Percentiles rank a stretch among this genome's conserved stretches.
phyloP scores from a whole-genome alignment of 805 yeast genomes.

The Kuraishia hungarica region DNA sequence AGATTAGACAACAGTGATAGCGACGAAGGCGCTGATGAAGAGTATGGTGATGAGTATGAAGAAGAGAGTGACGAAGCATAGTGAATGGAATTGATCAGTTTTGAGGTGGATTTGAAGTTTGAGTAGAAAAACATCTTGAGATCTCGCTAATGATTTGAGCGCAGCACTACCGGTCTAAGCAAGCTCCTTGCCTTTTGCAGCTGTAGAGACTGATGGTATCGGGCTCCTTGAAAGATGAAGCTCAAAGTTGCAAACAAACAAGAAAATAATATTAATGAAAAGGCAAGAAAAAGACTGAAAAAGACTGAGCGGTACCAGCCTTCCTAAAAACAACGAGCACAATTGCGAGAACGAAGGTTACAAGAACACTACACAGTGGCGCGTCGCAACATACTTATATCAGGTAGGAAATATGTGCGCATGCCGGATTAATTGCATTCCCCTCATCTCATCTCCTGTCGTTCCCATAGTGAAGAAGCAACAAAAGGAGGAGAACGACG shows the following conservation, averaged over 20 bases:
- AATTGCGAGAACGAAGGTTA: background rate
- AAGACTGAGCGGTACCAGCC: no score
- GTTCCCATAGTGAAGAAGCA: background rate
- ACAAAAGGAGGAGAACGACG: background rate
- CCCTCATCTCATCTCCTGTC: background rate
- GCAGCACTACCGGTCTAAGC: background rate
- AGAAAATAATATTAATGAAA: background rate
- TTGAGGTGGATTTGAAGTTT: conserved; percentile 5
- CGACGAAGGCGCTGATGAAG: background rate
- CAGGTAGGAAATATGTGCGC: background rate
- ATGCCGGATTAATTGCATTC: background rate
- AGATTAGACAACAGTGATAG: background rate
- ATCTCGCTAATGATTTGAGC: background rate
- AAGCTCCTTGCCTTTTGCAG: background rate
- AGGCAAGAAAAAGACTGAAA: background rate
- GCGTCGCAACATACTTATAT: background rate
- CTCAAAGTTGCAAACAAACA: background rate
- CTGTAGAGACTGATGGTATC: background rate
- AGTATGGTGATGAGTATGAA: background rate
- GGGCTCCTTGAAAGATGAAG: background rate
- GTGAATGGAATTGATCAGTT: conserved; percentile 2
- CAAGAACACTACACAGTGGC: background rate
- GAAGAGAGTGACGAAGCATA: conserved; percentile 3
- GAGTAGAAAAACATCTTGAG: conserved; percentile 3
- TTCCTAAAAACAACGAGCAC: background rate